Evolutionary conservation across 148 eudicot species (phyloP).

Genomic region (Vaccinium vitisidaea): DNA sequence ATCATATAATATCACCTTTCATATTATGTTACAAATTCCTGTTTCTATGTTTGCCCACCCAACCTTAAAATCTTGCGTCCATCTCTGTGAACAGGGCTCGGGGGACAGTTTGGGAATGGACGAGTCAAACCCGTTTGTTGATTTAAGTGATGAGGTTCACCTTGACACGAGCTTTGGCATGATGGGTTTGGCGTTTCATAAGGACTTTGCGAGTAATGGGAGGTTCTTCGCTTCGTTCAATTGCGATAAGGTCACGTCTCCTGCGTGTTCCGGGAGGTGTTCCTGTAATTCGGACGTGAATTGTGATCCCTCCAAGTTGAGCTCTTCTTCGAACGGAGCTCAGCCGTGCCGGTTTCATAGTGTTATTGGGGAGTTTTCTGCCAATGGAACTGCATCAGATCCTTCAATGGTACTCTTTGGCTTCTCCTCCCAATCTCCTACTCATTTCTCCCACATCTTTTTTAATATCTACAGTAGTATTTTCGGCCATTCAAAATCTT

Average conservation of each 20-base stretch:
- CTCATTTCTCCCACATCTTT: no score
- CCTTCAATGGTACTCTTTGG: constrained; percentile 57
- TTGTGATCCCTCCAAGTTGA: constrained; percentile 77
- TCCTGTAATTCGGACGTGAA: constrained; percentile 85
- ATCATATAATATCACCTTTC: no score
- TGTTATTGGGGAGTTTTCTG: constrained; percentile 74
- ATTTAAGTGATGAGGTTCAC: constrained; percentile 78
- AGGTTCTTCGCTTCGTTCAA: constrained; percentile 89
- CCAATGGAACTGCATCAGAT: constrained; percentile 65
- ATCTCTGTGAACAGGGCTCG: constrained; percentile 40
- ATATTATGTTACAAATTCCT: no score
- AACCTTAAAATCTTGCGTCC: no score
- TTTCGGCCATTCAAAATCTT: no score
- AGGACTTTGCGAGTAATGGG: constrained; percentile 67
- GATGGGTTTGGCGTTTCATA: constrained; percentile 95
- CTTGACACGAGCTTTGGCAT: constrained; percentile 77
- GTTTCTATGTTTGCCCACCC: no score
- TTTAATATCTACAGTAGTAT: no score
- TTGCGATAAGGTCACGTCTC: constrained; percentile 64
- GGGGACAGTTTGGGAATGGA: constrained; percentile 53
- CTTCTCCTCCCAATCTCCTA: not conserved
- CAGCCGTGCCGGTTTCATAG: constrained; percentile 68
- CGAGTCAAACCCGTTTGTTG: constrained; percentile 80
- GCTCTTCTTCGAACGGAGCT: constrained; percentile 34
- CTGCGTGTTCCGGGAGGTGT: constrained; percentile 78